Evolutionary conservation across 176 grass and related monocot species (phyloP), one percentile per base, ranked within the genome.

Genomic region (Carex parvula): DNA sequence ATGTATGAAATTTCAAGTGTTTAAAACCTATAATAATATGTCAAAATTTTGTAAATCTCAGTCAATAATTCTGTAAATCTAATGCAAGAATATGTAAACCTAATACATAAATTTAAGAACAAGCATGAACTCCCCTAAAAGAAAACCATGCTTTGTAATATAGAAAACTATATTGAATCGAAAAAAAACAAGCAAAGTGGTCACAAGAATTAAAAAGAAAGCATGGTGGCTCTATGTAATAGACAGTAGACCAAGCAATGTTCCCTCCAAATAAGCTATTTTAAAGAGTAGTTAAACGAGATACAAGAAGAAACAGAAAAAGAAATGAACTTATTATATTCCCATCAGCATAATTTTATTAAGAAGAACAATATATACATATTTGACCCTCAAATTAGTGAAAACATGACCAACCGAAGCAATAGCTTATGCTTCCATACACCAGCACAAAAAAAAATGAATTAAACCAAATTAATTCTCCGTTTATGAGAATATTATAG

Each of bases 351-450:
- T 5, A 76, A 52, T 74, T 53, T 8, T 26, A 52, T 74, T 26
- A 74, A 53, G n/a, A 50, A 50, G 11, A 52, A 73, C 12, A n/a
- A 74, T 52, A 52, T 53, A 26, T 72, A 75, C 20, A 75, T 53
- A 54, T 75, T 53, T 26, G 71, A 75, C 71, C 42, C 60, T 53
- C 12, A 52, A 72, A 54, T 74, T 74, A 75, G 52, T 75, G 10
- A 53, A 75, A 75, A 53, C 53, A 41, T 2, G 46, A 75, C 22
- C 46, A 75, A 53, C 10, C 46, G 15, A 26, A n/a, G 71, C 20
- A 75, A 77, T 30, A 15, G 2, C 2, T 52, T 5, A 55, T 13
- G 13, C 17, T 42, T 33, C 7, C 4, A 62, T 61, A 41, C 30
- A 22, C 16, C 73, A 46, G 56, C 58, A 81, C 56, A 32, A 3